phyloP scores from a whole-genome alignment of 2,329 filamentous ascomycete species.

The Rhynchosporium graminicola region DNA sequence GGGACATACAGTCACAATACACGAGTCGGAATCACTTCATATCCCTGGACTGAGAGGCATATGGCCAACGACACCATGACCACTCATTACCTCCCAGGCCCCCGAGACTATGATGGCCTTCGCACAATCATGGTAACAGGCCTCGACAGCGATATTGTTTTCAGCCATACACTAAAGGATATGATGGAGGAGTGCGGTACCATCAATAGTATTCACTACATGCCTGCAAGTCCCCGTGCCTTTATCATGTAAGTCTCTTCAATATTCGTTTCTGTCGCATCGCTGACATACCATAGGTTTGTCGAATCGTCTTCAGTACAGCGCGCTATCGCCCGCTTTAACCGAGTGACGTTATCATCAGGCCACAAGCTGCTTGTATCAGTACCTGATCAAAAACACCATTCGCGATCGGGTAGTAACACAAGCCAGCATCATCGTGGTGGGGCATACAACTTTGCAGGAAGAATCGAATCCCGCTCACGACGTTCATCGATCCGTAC shows the following conservation, averaged over 20 bases:
- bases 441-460: not conserved
- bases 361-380: slow-evolving; percentile 1
- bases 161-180: slow-evolving; percentile 23
- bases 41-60: not conserved
- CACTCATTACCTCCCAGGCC: not conserved
- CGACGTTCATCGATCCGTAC: not conserved
- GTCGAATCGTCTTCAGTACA: slow-evolving; percentile 17
- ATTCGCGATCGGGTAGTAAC: slow-evolving; percentile 11
- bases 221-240: slow-evolving; percentile 16
- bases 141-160: slow-evolving; percentile 20
- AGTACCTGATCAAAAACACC: not conserved
- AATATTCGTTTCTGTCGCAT: not conserved
- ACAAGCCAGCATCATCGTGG: slow-evolving; percentile 7
- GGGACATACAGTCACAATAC: slow-evolving; percentile 8
- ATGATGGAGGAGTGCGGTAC: slow-evolving; percentile 31
- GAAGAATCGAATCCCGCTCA: slow-evolving; percentile 17
- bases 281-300: slow-evolving; percentile 18
- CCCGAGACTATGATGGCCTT: not conserved
- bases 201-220: slow-evolving; percentile 32
- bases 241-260: slow-evolving; percentile 32
- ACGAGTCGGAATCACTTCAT: not conserved
- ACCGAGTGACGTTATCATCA: not conserved
- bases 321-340: slow-evolving; percentile 20
- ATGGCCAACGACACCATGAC: not conserved
- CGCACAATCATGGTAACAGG: slow-evolving; percentile 18